Conservation (phyloP, 139 green algal species). For the Prasinococcaceae sp. region DNA sequence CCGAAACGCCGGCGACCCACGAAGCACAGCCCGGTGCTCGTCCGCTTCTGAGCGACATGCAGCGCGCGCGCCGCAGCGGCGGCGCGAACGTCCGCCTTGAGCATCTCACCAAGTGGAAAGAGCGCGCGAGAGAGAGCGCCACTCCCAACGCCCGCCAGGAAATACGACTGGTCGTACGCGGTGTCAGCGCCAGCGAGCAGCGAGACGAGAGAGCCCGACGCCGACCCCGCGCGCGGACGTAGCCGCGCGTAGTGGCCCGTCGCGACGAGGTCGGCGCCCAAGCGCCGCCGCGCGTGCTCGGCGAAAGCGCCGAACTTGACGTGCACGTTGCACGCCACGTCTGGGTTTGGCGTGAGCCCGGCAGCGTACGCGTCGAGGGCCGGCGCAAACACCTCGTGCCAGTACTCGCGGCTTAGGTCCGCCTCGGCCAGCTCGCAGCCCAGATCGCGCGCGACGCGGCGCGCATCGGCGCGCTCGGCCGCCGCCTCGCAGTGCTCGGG, state of each 20-base stretch:
- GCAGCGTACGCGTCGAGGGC: constrained; percentile 37
- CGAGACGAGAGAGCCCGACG: not conserved
- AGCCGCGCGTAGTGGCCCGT: constrained; percentile 64
- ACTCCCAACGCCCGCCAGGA: constrained; percentile 25
- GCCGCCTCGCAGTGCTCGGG: constrained; percentile 22
- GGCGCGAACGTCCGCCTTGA: constrained; percentile 44
- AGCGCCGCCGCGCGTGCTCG: constrained; percentile 11
- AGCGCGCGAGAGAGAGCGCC: not conserved
- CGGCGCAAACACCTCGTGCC: constrained; percentile 50
- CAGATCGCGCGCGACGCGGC: constrained; percentile 33
- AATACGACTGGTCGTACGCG: constrained; percentile 65
- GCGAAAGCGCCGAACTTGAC: constrained; percentile 58
- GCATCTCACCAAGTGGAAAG: constrained; percentile 27
- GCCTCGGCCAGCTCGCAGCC: constrained; percentile 46
- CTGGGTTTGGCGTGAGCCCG: constrained; percentile 66
- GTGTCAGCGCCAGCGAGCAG: constrained; percentile 44
- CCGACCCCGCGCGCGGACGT: not conserved
- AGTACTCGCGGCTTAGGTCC: constrained; percentile 56
- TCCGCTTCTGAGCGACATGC: constrained; percentile 12
- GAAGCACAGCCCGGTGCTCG: constrained; percentile 71
- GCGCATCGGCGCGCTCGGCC: constrained; percentile 5
- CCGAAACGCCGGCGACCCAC: constrained; percentile 55
- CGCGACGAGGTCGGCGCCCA: constrained; percentile 43
- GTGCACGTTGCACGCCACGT: constrained; percentile 66
- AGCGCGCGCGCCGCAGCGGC: constrained; percentile 31